Conservation (phyloP, 768 basidiomycete species). For the Rickenella mellea region DNA sequence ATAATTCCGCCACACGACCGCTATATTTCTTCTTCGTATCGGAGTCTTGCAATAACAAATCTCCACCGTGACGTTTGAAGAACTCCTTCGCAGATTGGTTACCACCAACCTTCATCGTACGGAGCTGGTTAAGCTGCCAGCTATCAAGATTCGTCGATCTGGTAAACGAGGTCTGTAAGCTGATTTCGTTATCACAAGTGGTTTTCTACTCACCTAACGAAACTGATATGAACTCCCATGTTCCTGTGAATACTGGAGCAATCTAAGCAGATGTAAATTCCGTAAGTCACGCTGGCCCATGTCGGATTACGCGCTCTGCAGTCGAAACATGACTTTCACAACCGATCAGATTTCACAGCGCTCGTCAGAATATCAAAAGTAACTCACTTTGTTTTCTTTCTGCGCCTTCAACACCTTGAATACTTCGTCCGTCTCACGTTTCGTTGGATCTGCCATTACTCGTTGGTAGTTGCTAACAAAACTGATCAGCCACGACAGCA, state of each 20-base stretch:
- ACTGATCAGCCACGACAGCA: neutral
- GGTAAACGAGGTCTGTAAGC: conserved; percentile 5
- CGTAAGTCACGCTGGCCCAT: conserved; percentile 95
- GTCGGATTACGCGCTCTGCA: conserved; percentile 94
- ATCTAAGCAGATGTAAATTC: conserved; percentile 94
- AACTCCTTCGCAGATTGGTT: conserved; percentile 83
- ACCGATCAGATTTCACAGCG: neutral
- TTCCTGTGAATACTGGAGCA: conserved; percentile 94
- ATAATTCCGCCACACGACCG: conserved; percentile 72
- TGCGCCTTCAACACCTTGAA: conserved; percentile 77
- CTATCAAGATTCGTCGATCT: conserved; percentile 95
- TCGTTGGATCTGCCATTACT: conserved; percentile 65
- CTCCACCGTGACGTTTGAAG: conserved; percentile 80
- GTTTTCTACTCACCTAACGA: conserved; percentile 65
- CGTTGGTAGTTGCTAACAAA: neutral
- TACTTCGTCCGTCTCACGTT: conserved; percentile 78
- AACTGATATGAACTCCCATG: conserved; percentile 96
- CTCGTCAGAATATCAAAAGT: neutral
- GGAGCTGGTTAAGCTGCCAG: conserved; percentile 86
- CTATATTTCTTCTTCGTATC: conserved; percentile 90
- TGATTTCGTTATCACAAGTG: neutral
- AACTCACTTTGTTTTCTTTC: conserved; percentile 75
- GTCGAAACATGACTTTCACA: conserved; percentile 76
- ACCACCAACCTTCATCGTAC: conserved; percentile 94
- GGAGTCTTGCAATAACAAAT: conserved; percentile 54